Evolutionary conservation across 2,329 filamentous ascomycete species (phyloP).

Genomic region (Furcasterigmium sp.): DNA sequence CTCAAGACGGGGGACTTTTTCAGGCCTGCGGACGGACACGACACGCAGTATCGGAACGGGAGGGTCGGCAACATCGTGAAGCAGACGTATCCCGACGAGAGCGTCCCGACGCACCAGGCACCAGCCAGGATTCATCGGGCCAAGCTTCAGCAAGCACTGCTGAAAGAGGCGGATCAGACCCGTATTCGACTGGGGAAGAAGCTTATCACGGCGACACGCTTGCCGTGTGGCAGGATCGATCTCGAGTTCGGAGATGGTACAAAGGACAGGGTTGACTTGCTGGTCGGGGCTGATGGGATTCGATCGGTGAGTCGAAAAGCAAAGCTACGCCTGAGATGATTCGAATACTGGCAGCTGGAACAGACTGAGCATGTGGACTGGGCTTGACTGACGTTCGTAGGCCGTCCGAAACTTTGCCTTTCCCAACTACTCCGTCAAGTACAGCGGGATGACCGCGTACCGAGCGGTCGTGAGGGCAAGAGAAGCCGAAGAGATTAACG

Average conservation of each 20-base stretch:
- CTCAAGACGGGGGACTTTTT: constrained; percentile 24
- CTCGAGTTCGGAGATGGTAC: constrained; percentile 40
- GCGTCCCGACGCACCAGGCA: constrained; percentile 17
- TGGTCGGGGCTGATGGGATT: constrained; percentile 49
- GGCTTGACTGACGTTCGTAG: constrained; percentile 20
- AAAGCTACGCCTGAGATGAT: no score
- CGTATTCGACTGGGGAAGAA: constrained; percentile 39
- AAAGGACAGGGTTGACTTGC: constrained; percentile 33
- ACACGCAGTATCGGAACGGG: constrained; percentile 23
- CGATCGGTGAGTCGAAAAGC: constrained; percentile 37
- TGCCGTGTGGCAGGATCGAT: constrained; percentile 26
- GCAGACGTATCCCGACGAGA: constrained; percentile 12
- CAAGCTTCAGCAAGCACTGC: constrained; percentile 41
- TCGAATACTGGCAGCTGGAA: no score
- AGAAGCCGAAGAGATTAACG: constrained; percentile 19
- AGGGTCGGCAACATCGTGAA: constrained; percentile 21
- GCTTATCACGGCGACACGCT: constrained; percentile 31
- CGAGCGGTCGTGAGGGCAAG: constrained; percentile 21
- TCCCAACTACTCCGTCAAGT: constrained; percentile 35
- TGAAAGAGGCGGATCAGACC: constrained; percentile 36
- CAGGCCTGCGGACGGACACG: constrained; percentile 16
- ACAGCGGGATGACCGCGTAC: constrained; percentile 31
- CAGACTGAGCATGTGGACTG: no score
- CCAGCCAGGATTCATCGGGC: constrained; percentile 24
- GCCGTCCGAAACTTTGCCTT: constrained; percentile 34